phyloP scores from a whole-genome alignment of 2,329 filamentous ascomycete species.

The Microcyclospora pomicola region DNA sequence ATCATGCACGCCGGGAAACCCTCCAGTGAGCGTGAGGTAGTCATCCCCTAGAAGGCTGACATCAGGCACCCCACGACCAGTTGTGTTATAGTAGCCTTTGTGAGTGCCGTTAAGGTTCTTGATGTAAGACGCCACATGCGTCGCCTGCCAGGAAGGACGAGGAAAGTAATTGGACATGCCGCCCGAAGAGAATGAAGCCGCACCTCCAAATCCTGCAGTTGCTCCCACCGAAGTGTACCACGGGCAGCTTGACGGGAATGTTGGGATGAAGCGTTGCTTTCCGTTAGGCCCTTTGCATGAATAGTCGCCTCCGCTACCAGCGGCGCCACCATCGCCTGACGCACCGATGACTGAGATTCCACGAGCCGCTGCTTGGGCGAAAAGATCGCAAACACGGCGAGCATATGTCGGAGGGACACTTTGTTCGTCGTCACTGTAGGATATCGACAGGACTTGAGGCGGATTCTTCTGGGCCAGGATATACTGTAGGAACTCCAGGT shows the following conservation, averaged over 20 bases:
- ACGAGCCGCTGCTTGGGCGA: conserved; percentile 47
- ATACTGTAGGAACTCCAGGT: conserved; percentile 46
- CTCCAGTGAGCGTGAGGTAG: conserved; percentile 20
- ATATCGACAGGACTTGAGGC: conserved; percentile 47
- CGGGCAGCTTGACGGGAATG: conserved; percentile 31
- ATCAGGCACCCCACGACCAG: conserved; percentile 29
- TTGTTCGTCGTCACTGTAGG: conserved; percentile 53
- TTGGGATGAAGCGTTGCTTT: conserved; percentile 28
- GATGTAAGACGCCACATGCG: conserved; percentile 25
- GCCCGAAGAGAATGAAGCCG: conserved; percentile 25
- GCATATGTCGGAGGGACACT: conserved; percentile 45
- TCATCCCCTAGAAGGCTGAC: conserved; percentile 29
- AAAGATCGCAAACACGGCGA: conserved; percentile 45
- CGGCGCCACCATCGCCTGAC: conserved; percentile 41
- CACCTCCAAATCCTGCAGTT: conserved; percentile 2
- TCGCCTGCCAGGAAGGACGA: conserved; percentile 28
- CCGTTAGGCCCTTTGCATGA: conserved; percentile 31
- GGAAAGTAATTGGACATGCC: conserved; percentile 29
- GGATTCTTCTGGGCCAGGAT: conserved; percentile 39
- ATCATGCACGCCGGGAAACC: conserved; percentile 21
- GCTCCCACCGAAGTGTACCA: conserved; percentile 28
- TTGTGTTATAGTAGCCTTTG: conserved; percentile 26
- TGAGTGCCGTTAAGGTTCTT: conserved; percentile 24
- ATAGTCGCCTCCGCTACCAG: conserved; percentile 35
- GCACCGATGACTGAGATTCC: conserved; percentile 45